These are phyloP conservation scores for Luzula sylvatica DNA, from an alignment of 176 grass and related monocot species.

Conservation along the genomic window DNA sequence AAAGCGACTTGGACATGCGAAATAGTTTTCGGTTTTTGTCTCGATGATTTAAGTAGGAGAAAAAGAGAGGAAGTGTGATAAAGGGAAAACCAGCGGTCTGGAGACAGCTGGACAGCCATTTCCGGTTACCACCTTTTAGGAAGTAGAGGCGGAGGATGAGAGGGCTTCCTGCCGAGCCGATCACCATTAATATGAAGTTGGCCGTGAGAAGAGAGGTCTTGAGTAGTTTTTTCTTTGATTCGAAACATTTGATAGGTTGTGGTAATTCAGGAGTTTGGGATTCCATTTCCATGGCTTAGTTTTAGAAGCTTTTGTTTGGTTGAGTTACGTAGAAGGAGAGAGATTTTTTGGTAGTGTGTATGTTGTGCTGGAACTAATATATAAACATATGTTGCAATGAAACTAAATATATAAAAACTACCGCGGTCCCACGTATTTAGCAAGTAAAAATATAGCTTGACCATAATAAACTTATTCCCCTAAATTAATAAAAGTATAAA, in stretches of 20 bases:
- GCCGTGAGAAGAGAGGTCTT: slow-evolving; percentile 26
- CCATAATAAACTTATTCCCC: no score
- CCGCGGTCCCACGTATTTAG: no score
- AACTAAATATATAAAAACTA: no score
- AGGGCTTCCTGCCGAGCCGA: slow-evolving; percentile 39
- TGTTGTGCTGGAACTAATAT: no score
- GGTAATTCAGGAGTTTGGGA: slow-evolving; percentile 3
- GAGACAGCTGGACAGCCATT: slow-evolving; percentile 60
- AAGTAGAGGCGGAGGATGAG: slow-evolving; percentile 72
- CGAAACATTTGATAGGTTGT: not conserved
- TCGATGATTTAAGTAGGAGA: slow-evolving; percentile 31
- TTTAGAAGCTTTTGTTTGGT: not conserved
- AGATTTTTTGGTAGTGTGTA: no score
- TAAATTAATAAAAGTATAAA: no score
- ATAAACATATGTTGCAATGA: no score
- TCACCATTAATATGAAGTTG: slow-evolving; percentile 47
- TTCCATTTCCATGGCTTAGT: slow-evolving; percentile 41
- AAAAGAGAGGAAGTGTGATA: slow-evolving; percentile 38
- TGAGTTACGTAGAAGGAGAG: no score
- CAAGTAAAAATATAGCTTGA: no score
- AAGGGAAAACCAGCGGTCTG: slow-evolving; percentile 57
- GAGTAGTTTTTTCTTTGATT: not conserved
- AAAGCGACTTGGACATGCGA: slow-evolving; percentile 42
- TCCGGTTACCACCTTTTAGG: slow-evolving; percentile 43
- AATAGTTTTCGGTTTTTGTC: not conserved